Percentiles rank a stretch among this genome's conserved stretches.
These are phyloP conservation scores for Clarireedia homoeocarpa DNA, from an alignment of 2,329 filamentous ascomycete species.

Conservation along the genomic window DNA sequence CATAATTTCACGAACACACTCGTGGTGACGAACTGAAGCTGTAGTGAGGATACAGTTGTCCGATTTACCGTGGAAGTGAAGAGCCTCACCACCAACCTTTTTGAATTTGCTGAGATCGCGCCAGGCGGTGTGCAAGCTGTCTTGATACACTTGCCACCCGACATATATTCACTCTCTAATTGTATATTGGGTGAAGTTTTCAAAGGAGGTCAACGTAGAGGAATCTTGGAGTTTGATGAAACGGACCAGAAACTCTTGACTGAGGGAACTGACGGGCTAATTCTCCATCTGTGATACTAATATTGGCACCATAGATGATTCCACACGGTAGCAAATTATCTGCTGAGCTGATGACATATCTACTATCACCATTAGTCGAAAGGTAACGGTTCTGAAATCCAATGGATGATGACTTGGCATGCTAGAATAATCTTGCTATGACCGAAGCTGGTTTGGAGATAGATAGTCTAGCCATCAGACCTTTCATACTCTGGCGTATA, in stretches of 20 bases:
- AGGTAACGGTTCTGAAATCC: slow-evolving; percentile 35
- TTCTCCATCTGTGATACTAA: slow-evolving; percentile 42
- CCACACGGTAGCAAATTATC: slow-evolving; percentile 31
- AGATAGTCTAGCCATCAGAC: too few species aligned
- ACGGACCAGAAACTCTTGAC: slow-evolving; percentile 33
- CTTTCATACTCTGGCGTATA: too few species aligned
- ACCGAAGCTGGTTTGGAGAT: too few species aligned
- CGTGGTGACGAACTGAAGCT: slow-evolving; percentile 47
- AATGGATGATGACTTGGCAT: too few species aligned
- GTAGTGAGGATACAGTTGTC: slow-evolving; percentile 45
- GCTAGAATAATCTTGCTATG: too few species aligned
- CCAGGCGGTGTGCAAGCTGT: slow-evolving; percentile 44
- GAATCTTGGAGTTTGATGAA: slow-evolving; percentile 35
- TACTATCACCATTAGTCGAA: slow-evolving; percentile 36
- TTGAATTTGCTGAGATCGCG: slow-evolving; percentile 46
- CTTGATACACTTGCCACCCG: slow-evolving; percentile 40
- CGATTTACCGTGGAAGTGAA: slow-evolving; percentile 51
- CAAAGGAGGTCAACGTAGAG: slow-evolving; percentile 34
- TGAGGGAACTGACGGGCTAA: slow-evolving; percentile 33
- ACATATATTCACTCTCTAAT: slow-evolving; percentile 45
- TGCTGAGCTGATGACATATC: slow-evolving; percentile 36
- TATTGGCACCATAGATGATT: slow-evolving; percentile 38
- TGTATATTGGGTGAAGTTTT: slow-evolving; percentile 47
- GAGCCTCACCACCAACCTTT: slow-evolving; percentile 43
- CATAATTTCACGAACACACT: slow-evolving; percentile 45